These are phyloP conservation scores for Opeltia flavorubescens DNA, from an alignment of 495 filamentous ascomycete species.

Conservation along the genomic window DNA sequence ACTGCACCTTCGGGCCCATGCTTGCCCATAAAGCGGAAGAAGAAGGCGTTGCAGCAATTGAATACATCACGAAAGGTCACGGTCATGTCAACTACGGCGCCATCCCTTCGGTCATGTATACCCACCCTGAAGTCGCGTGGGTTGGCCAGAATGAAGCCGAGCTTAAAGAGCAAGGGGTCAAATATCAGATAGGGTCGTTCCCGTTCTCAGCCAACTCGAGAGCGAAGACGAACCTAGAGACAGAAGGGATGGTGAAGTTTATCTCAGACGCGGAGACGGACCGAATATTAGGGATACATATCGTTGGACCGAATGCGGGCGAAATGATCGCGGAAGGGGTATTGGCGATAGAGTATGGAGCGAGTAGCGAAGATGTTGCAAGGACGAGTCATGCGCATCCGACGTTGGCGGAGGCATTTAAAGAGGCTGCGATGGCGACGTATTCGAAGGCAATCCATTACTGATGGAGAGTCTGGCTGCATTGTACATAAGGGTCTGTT, in stretches of 20 bases:
- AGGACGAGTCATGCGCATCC: conserved; percentile 96
- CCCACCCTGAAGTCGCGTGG: conserved; percentile 96
- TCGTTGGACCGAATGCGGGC: conserved; percentile 87
- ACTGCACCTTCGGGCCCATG: conserved; percentile 97
- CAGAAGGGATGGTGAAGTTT: conserved; percentile 95
- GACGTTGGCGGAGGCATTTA: conserved; percentile 93
- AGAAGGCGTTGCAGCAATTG: conserved; percentile 84
- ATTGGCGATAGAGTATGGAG: conserved; percentile 90
- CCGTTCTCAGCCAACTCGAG: conserved; percentile 95
- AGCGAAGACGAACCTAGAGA: conserved; percentile 97
- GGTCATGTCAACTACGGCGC: conserved; percentile 98
- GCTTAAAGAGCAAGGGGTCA: conserved; percentile 73
- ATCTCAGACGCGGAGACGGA: conserved; percentile 93
- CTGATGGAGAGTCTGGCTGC: conserved; percentile 30
- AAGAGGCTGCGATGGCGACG: conserved; percentile 98
- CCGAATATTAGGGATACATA: conserved; percentile 87
- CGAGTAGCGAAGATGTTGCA: conserved; percentile 86
- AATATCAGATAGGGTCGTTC: conserved; percentile 85
- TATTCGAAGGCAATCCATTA: conserved; percentile 95
- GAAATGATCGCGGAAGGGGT: conserved; percentile 99
- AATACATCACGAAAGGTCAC: conserved; percentile 94
- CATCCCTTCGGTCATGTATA: conserved; percentile 99
- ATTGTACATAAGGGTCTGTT: too few relatives aligned
- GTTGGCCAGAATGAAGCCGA: conserved; percentile 97
- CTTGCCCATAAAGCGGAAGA: conserved; percentile 99